Conservation (phyloP, 1,284 basidiomycete genomes). For the Psilocybe mexicana region DNA sequence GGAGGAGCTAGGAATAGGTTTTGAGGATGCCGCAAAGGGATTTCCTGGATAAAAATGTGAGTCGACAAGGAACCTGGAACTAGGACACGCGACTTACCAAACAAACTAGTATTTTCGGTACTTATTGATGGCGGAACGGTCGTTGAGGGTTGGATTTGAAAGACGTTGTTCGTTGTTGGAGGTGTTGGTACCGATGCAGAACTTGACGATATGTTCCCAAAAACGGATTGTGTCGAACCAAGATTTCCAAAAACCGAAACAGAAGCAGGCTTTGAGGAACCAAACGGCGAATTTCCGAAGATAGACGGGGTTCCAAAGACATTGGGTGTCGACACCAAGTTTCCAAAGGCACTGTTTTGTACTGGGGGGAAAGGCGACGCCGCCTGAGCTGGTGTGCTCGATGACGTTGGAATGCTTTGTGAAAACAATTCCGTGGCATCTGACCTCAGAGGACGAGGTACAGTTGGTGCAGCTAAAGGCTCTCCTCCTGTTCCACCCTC, state of each 20-base stretch:
- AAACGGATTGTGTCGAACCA: conserved; percentile 9
- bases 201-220: conserved; percentile 7
- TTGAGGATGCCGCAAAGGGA: not conserved
- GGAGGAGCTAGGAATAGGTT: not conserved
- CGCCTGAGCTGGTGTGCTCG: conserved; percentile 10
- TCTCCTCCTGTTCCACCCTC: not conserved
- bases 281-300: conserved; percentile 18
- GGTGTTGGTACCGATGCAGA: too few species aligned
- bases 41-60: not conserved
- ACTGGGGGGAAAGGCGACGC: conserved; percentile 18
- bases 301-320: conserved; percentile 28
- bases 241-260: conserved; percentile 14
- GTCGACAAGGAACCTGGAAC: not conserved
- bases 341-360: conserved; percentile 43
- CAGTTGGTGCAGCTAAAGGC: not conserved
- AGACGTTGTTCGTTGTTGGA: not conserved
- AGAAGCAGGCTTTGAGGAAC: conserved; percentile 7
- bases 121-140: not conserved
- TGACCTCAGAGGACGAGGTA: conserved; percentile 1
- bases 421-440: conserved; percentile 14
- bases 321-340: conserved; percentile 33
- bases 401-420: conserved; percentile 9
- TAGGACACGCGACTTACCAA: conserved; percentile 8
- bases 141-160: not conserved
- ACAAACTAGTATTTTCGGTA: conserved; percentile 7